Percentiles rank a stretch among this genome's conserved stretches.
These are phyloP conservation scores for Dactylella cylindrospora DNA, from an alignment of 2,329 filamentous ascomycete species.

Conservation along the genomic window DNA sequence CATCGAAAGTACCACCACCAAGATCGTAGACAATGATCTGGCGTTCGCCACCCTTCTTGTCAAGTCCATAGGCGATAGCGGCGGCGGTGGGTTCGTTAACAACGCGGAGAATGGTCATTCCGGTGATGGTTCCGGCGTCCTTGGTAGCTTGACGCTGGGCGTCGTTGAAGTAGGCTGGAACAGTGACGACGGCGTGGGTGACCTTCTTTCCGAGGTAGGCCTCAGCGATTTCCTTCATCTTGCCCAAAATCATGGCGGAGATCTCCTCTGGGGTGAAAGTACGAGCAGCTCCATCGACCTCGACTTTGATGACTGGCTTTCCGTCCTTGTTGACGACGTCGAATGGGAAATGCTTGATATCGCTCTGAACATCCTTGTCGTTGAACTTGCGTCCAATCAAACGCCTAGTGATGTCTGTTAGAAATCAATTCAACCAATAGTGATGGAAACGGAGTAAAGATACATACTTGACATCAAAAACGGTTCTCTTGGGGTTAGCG, in stretches of 20 bases:
- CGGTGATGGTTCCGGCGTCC: conserved; percentile 88
- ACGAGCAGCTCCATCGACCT: conserved; percentile 66
- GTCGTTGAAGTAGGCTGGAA: conserved; percentile 98
- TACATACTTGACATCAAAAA: conserved; percentile 81
- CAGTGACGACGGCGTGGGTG: conserved; percentile 85
- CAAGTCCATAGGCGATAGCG: conserved; percentile 89
- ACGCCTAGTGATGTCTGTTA: conserved; percentile 61
- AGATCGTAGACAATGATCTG: conserved; percentile 93
- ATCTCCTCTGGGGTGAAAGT: conserved; percentile 78
- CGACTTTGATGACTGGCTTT: conserved; percentile 81
- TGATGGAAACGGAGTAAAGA: not conserved
- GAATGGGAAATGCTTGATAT: conserved; percentile 99
- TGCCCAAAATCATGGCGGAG: conserved; percentile 76
- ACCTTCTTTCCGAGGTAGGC: conserved; percentile 78
- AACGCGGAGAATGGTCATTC: conserved; percentile 91
- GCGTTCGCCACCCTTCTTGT: conserved; percentile 79
- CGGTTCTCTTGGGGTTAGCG: conserved; percentile 72
- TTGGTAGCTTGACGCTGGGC: conserved; percentile 96
- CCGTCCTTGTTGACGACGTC: conserved; percentile 84
- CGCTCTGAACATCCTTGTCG: conserved; percentile 84
- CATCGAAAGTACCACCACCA: conserved; percentile 92
- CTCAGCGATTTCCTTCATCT: conserved; percentile 84
- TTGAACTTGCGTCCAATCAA: conserved; percentile 80
- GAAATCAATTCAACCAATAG: conserved; percentile 2
- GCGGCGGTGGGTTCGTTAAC: conserved; percentile 96